Percentiles rank a stretch among this genome's conserved stretches.
Evolutionary conservation across 2,329 filamentous ascomycete species (phyloP).

Genomic region (Beauveria brongniartii): DNA sequence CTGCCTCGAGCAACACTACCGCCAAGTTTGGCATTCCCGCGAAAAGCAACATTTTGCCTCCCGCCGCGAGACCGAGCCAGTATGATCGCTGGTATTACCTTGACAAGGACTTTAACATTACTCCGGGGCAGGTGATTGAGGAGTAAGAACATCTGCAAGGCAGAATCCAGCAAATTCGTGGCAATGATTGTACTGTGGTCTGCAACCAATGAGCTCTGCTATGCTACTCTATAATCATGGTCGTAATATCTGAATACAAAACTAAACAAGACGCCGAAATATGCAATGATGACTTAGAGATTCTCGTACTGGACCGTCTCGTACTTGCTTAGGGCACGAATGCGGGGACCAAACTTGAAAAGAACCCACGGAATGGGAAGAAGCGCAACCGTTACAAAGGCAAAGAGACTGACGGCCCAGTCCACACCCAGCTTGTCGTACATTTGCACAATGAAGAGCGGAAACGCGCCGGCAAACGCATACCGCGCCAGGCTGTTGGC

Average conservation of each 20-base stretch:
- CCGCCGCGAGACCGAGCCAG: slow-evolving; percentile 23
- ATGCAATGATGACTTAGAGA: not conserved
- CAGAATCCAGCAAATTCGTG: too few relatives aligned
- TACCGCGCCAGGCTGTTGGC: slow-evolving; percentile 54
- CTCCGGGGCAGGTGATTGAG: slow-evolving; percentile 13
- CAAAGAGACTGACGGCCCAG: slow-evolving; percentile 40
- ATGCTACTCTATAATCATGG: not conserved
- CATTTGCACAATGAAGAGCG: slow-evolving; percentile 53
- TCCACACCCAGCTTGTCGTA: slow-evolving; percentile 34
- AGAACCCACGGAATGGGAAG: slow-evolving; percentile 46
- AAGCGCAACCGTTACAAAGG: slow-evolving; percentile 37
- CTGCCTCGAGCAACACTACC: slow-evolving; percentile 24
- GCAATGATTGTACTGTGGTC: not conserved
- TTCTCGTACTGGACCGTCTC: slow-evolving; percentile 23
- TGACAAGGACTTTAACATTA: slow-evolving; percentile 23
- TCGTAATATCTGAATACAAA: not conserved
- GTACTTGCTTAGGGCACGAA: slow-evolving; percentile 33
- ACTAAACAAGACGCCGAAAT: not conserved
- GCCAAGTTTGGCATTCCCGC: slow-evolving; percentile 24
- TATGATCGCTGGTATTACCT: slow-evolving; percentile 32
- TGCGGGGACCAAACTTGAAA: slow-evolving; percentile 37
- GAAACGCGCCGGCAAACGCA: slow-evolving; percentile 46
- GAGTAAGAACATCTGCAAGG: not conserved
- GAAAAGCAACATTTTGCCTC: slow-evolving; percentile 21
- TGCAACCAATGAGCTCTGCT: not conserved